These are phyloP conservation scores for Poronia punctata DNA, from an alignment of 495 filamentous ascomycete genomes.

Conservation along the genomic window DNA sequence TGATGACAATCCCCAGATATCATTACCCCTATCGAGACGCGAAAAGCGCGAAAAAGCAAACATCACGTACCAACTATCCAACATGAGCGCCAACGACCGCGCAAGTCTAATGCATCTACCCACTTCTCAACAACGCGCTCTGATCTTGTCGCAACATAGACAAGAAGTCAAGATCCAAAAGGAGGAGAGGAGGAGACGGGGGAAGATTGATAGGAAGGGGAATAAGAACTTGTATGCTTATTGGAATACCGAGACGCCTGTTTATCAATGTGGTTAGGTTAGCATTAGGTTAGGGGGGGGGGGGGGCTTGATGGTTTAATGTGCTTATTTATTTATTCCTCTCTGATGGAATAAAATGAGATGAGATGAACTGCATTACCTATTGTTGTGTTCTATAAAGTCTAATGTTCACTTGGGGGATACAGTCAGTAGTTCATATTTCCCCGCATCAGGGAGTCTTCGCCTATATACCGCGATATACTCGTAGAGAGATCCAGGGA, in stretches of 20 bases:
- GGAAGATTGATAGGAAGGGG: constrained; percentile 18
- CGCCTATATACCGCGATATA: no score
- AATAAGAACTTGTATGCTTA: constrained; percentile 21
- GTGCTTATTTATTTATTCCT: no score
- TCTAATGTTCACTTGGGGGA: no score
- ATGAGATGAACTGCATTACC: no score
- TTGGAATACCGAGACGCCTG: constrained; percentile 14
- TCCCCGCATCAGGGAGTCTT: no score
- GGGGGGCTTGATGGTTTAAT: no score
- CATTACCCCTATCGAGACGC: constrained; percentile 12
- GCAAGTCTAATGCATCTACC: constrained; percentile 23
- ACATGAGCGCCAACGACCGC: constrained; percentile 22
- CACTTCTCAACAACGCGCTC: constrained; percentile 19
- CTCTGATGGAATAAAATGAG: no score
- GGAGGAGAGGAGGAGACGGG: constrained; percentile 14
- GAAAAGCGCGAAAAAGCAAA: constrained; percentile 14
- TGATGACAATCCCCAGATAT: constrained; percentile 1
- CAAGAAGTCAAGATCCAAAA: constrained; percentile 21
- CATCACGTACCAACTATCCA: constrained; percentile 17
- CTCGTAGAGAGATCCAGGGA: no score
- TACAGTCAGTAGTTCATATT: no score
- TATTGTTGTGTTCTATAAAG: no score
- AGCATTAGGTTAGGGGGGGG: no score
- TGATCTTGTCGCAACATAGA: constrained; percentile 24
- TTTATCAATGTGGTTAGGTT: constrained; percentile 14